A percentile compares a stretch with the other conserved stretches of the same genome.
phyloP scores from a whole-genome alignment of 352 stramenopile genomes.

The Peronosclerospora sorghi region DNA sequence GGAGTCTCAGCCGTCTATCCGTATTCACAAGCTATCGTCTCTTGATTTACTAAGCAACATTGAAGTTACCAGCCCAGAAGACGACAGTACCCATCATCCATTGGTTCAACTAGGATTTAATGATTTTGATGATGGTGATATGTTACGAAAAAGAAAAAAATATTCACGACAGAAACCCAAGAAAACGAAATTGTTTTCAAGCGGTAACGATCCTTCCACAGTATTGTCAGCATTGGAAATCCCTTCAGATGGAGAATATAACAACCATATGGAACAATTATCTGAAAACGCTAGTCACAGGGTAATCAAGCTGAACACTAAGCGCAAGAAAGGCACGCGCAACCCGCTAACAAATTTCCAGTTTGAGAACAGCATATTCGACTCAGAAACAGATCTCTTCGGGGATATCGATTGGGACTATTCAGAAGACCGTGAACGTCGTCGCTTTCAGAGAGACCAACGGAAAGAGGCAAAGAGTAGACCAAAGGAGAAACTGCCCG shows the following conservation, averaged over 20 bases:
- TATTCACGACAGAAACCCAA: conserved; percentile 23
- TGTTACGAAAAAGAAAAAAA: conserved; percentile 26
- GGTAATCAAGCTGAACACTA: conserved; percentile 45
- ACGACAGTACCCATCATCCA: conserved; percentile 22
- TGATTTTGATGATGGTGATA: conserved; percentile 16
- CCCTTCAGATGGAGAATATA: conserved; percentile 10
- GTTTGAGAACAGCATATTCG: conserved; percentile 83
- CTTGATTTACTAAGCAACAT: conserved; percentile 19
- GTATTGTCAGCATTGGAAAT: conserved; percentile 27
- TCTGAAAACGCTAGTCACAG: conserved; percentile 22
- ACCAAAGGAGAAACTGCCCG: conserved; percentile 26
- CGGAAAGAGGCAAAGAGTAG: conserved; percentile 40
- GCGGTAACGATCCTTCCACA: conserved; percentile 16
- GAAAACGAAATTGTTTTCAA: conserved; percentile 28
- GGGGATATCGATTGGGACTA: conserved; percentile 68
- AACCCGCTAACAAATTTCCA: conserved; percentile 72
- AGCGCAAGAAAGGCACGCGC: conserved; percentile 67
- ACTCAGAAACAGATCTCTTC: conserved; percentile 53
- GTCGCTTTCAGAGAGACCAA: conserved; percentile 45
- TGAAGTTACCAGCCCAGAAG: conserved; percentile 7
- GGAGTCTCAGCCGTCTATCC: conserved; percentile 3
- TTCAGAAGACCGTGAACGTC: conserved; percentile 46
- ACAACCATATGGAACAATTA: conserved; percentile 1
- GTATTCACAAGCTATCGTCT: neutral
- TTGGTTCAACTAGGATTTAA: conserved; percentile 44